These are phyloP conservation scores for Dioszegia crocea DNA, from an alignment of 768 basidiomycete species.

Conservation along the genomic window DNA sequence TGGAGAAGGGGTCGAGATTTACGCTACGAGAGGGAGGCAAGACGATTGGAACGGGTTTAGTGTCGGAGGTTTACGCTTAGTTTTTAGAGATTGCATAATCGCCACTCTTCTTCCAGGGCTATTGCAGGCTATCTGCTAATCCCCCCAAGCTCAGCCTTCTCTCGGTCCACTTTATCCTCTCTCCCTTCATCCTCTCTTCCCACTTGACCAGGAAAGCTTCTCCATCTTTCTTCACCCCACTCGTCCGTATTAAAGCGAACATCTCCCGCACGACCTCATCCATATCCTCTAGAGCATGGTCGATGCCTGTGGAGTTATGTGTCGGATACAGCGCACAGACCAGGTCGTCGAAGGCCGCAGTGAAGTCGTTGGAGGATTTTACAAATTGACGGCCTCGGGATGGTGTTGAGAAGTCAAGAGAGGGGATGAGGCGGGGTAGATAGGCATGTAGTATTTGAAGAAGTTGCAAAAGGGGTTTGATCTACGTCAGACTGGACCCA, in stretches of 20 bases:
- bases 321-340: slow-evolving; percentile 34
- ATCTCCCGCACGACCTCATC: slow-evolving; percentile 7
- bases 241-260: background rate
- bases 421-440: slow-evolving; percentile 25
- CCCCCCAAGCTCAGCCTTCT: slow-evolving; percentile 13
- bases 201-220: slow-evolving; percentile 22
- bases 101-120: slow-evolving; percentile 10
- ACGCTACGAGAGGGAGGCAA: slow-evolving; percentile 92
- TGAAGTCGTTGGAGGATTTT: slow-evolving; percentile 10
- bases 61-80: slow-evolving; percentile 68
- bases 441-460: slow-evolving; percentile 34
- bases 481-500: slow-evolving; percentile 9
- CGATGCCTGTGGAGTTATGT: slow-evolving; percentile 29
- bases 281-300: slow-evolving; percentile 18
- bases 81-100: background rate
- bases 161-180: slow-evolving; percentile 23
- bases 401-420: slow-evolving; percentile 7
- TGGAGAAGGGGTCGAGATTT: slow-evolving; percentile 85
- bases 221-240: background rate
- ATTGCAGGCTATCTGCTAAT: background rate
- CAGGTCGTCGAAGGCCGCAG: slow-evolving; percentile 30
- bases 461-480: slow-evolving; percentile 33
- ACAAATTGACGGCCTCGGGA: slow-evolving; percentile 16
- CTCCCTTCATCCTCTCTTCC: slow-evolving; percentile 19
- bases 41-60: slow-evolving; percentile 91